phyloP scores from a whole-genome alignment of 2,329 filamentous ascomycete genomes.

The Trichoderma pleuroti region DNA sequence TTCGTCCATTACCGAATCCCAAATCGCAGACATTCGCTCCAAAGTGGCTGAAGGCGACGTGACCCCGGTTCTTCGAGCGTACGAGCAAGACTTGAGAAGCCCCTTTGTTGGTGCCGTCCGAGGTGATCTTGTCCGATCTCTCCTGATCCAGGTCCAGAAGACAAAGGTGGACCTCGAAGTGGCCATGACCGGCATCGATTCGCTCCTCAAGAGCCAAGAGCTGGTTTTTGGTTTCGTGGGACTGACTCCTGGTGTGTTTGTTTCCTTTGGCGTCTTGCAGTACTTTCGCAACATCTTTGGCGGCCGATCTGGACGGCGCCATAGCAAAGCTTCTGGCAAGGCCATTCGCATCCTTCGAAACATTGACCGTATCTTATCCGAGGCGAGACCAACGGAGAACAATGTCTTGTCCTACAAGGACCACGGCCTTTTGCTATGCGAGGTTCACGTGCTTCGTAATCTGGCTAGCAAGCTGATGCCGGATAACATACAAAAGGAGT shows the following conservation, averaged over 20 bases:
- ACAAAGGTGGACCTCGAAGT: conserved; percentile 98
- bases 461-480: conserved; percentile 62
- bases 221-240: conserved; percentile 97
- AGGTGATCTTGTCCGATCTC: conserved; percentile 82
- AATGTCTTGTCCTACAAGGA: conserved; percentile 85
- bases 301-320: conserved; percentile 63
- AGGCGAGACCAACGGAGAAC: conserved; percentile 65
- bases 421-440: conserved; percentile 83
- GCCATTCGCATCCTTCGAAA: conserved; percentile 78
- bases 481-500: conserved; percentile 72
- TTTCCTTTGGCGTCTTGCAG: conserved; percentile 68
- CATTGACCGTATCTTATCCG: conserved; percentile 75
- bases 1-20: conserved; percentile 57
- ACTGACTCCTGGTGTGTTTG: conserved; percentile 86
- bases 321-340: conserved; percentile 63
- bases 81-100: conserved; percentile 79
- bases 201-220: conserved; percentile 91
- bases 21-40: conserved; percentile 69
- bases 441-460: conserved; percentile 77
- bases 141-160: conserved; percentile 96
- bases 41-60: conserved; percentile 90
- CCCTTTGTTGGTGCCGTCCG: conserved; percentile 79
- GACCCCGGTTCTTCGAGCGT: conserved; percentile 85
- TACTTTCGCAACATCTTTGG: conserved; percentile 71
- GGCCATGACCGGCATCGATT: conserved; percentile 92